Evolutionary conservation across 441 rosid species (phyloP).

Genomic region (Pelargonium fulgidum): DNA sequence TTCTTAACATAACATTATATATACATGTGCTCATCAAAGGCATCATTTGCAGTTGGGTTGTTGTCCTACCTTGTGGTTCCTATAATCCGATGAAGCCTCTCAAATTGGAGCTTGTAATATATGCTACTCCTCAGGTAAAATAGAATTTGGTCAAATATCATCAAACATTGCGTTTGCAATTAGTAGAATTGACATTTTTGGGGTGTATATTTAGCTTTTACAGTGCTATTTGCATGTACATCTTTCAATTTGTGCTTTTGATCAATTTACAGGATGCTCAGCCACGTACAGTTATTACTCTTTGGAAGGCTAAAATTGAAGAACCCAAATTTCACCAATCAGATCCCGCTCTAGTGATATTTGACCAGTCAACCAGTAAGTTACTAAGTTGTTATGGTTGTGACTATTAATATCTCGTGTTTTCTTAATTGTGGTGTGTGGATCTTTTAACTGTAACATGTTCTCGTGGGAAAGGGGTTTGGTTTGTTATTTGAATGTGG

Average conservation of each 20-base stretch:
- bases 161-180: not conserved
- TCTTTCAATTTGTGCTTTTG: conserved; percentile 12
- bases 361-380: conserved; percentile 45
- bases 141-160: conserved; percentile 9
- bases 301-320: conserved; percentile 52
- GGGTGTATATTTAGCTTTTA: not conserved
- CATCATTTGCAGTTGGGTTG: conserved; percentile 44
- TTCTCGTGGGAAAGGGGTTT: not conserved
- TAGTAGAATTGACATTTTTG: not conserved
- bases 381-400: conserved; percentile 25
- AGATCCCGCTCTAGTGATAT: conserved; percentile 35
- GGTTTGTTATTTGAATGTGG: not conserved
- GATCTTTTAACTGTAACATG: not conserved
- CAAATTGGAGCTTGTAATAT: conserved; percentile 46
- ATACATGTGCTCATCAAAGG: conserved; percentile 11
- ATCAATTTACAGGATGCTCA: conserved; percentile 44
- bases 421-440: not conserved
- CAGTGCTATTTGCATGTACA: conserved; percentile 2
- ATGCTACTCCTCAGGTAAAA: conserved; percentile 39
- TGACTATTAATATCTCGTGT: not conserved
- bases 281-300: conserved; percentile 38
- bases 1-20: not conserved
- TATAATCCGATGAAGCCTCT: conserved; percentile 33
- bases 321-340: conserved; percentile 43
- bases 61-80: conserved; percentile 42